Conservation (phyloP, 2,329 filamentous ascomycete genomes). For the Phialocephala sp. region DNA sequence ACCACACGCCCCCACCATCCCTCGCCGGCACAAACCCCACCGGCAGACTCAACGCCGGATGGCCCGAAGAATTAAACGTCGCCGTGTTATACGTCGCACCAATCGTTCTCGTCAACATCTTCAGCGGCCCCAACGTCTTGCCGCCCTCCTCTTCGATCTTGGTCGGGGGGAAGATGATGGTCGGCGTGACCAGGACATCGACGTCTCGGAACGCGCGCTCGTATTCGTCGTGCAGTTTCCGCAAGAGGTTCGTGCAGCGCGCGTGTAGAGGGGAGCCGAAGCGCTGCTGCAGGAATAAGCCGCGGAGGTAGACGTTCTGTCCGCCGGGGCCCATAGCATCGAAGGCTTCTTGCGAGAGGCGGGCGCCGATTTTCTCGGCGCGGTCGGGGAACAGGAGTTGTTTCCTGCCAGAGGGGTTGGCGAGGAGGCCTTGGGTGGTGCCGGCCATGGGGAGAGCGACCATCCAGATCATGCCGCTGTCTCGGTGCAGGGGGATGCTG, state of each 20-base stretch:
- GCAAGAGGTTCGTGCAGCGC: constrained; percentile 55
- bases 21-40: constrained; percentile 52
- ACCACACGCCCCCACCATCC: constrained; percentile 46
- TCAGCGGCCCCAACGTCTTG: constrained; percentile 24
- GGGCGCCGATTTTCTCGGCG: constrained; percentile 44
- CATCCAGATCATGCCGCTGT: constrained; percentile 58
- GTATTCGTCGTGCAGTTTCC: constrained; percentile 54
- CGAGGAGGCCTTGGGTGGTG: constrained; percentile 48
- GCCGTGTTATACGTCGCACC: constrained; percentile 62
- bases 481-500: constrained; percentile 54
- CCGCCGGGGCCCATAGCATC: constrained; percentile 57
- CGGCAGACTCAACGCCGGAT: constrained; percentile 59
- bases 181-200: constrained; percentile 56
- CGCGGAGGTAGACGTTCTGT: constrained; percentile 60
- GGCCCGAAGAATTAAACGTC: constrained; percentile 61
- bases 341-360: constrained; percentile 57
- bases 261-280: constrained; percentile 52
- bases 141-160: constrained; percentile 45
- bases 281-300: constrained; percentile 50
- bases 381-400: constrained; percentile 45
- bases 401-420: constrained; percentile 52
- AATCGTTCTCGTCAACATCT: constrained; percentile 47
- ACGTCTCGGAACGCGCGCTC: constrained; percentile 48
- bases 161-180: constrained; percentile 48
- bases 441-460: constrained; percentile 53